Percentiles rank a stretch among this genome's conserved stretches.
phyloP scores from a whole-genome alignment of 495 filamentous ascomycete species.

The Sordaria brevicollis region DNA sequence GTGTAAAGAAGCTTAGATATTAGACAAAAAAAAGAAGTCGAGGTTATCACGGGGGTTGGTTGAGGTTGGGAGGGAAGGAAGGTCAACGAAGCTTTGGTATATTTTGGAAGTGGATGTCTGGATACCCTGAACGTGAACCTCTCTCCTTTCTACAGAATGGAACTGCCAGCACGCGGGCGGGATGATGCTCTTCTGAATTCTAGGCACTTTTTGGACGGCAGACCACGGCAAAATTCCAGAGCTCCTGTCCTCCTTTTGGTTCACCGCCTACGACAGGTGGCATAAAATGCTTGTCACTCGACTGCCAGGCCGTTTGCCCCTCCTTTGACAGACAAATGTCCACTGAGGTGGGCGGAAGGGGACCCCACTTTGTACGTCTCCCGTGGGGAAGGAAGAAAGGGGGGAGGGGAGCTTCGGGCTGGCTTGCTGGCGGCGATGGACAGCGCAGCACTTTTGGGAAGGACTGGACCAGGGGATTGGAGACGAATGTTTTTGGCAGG shows the following conservation, averaged over 20 bases:
- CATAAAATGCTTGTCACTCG: conserved; percentile 1
- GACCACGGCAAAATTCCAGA: conserved; percentile 17
- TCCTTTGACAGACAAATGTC: not conserved
- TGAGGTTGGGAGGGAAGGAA: not conserved
- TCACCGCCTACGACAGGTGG: conserved; percentile 15
- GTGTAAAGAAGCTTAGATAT: not conserved
- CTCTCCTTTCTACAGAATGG: not conserved
- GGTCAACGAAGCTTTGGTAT: not conserved
- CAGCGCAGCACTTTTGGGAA: not conserved
- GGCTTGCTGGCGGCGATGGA: not conserved
- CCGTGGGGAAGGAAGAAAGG: not conserved
- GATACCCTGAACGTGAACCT: not conserved
- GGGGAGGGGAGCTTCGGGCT: not conserved
- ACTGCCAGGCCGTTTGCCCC: not conserved
- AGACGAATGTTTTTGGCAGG: not conserved
- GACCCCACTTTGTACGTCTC: not conserved
- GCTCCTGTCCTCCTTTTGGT: not conserved
- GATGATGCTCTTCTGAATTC: not conserved
- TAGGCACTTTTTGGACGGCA: conserved; percentile 17
- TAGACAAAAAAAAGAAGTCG: not conserved
- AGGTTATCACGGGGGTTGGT: not conserved
- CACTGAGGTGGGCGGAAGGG: not conserved
- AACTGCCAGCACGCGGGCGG: not conserved
- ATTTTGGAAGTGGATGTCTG: not conserved
- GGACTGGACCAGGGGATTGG: not conserved